These are phyloP conservation scores for Candida cerambycidarum DNA, from an alignment of 805 yeast genomes.

Conservation along the genomic window DNA sequence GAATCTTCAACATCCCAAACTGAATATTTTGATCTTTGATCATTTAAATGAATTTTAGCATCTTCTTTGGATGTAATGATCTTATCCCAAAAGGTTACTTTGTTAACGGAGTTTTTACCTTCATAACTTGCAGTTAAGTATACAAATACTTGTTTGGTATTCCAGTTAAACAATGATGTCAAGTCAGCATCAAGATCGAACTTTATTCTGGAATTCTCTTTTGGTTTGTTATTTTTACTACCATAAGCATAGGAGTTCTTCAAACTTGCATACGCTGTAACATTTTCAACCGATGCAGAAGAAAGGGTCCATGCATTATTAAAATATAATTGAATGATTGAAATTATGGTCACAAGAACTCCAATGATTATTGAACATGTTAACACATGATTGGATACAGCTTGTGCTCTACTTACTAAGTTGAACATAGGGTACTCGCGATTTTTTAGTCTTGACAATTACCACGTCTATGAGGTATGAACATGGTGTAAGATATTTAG, in stretches of 20 bases:
- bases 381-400: conserved; percentile 52
- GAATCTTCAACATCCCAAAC: conserved; percentile 80
- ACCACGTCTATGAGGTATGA: too few relatives aligned
- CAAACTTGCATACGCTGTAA: conserved; percentile 39
- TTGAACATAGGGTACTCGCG: conserved; percentile 33
- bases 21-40: conserved; percentile 69
- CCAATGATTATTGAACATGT: conserved; percentile 48
- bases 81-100: conserved; percentile 88
- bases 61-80: conserved; percentile 61
- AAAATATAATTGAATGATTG: conserved; percentile 48
- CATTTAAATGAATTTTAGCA: conserved; percentile 54
- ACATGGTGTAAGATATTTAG: too few relatives aligned
- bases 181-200: conserved; percentile 79
- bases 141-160: conserved; percentile 93
- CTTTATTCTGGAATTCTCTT: conserved; percentile 68
- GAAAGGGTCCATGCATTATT: conserved; percentile 46
- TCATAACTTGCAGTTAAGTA: conserved; percentile 85
- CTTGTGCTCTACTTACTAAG: conserved; percentile 41
- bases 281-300: conserved; percentile 35
- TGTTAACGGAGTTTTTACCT: conserved; percentile 53
- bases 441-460: conserved; percentile 1
- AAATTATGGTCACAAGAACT: conserved; percentile 46
- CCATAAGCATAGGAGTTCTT: conserved; percentile 68
- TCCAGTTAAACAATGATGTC: conserved; percentile 87
- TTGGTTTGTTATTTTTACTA: conserved; percentile 59